These are phyloP conservation scores for Monosporascus sp. DNA, from an alignment of 2,329 filamentous ascomycete genomes.

Conservation along the genomic window DNA sequence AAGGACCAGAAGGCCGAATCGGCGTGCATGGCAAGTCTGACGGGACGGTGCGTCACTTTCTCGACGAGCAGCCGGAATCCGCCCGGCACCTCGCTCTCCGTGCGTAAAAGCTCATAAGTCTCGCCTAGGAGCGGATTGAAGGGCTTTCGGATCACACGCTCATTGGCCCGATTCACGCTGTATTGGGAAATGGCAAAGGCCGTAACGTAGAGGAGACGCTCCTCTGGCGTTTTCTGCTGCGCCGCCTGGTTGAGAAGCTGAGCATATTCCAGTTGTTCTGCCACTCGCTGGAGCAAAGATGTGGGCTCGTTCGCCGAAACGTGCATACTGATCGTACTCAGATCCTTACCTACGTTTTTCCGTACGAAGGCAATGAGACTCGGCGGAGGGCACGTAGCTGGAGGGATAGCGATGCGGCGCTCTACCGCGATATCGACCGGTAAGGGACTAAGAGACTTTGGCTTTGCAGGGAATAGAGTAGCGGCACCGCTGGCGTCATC, in stretches of 20 bases:
- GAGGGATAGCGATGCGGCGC: constrained; percentile 65
- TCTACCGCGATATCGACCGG: constrained; percentile 62
- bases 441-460: constrained; percentile 72
- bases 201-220: constrained; percentile 78
- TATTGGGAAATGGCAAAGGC: constrained; percentile 90
- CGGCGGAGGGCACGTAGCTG: constrained; percentile 74
- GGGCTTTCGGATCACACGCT: constrained; percentile 89
- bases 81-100: constrained; percentile 65
- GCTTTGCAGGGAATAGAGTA: constrained; percentile 69
- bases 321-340: constrained; percentile 96
- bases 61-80: constrained; percentile 92
- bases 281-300: constrained; percentile 80
- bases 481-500: constrained; percentile 55
- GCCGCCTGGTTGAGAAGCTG: constrained; percentile 74
- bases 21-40: constrained; percentile 89
- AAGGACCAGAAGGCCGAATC: constrained; percentile 84
- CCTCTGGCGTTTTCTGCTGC: constrained; percentile 51
- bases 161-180: constrained; percentile 75
- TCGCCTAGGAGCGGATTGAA: constrained; percentile 97
- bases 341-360: constrained; percentile 96
- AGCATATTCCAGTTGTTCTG: constrained; percentile 89
- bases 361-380: constrained; percentile 90
- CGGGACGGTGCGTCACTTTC: constrained; percentile 89
- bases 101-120: constrained; percentile 86
- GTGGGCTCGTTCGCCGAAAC: constrained; percentile 93